phyloP scores from a whole-genome alignment of 2,329 filamentous ascomycete genomes.

The Exophiala sp. region DNA sequence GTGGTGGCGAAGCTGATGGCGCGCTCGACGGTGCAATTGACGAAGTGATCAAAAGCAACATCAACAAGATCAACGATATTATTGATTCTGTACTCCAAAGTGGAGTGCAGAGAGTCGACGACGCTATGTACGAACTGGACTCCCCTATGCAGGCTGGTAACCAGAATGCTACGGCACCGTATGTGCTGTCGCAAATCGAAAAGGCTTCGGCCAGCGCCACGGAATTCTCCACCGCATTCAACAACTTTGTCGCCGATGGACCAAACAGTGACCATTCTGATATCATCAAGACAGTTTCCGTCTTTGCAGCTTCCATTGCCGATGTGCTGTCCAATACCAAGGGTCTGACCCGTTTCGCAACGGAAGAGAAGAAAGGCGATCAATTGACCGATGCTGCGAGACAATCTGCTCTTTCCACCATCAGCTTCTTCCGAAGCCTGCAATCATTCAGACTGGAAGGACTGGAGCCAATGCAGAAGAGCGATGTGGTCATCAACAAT shows the following conservation, averaged over 20 bases:
- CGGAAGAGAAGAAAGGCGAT: constrained; percentile 92
- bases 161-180: constrained; percentile 92
- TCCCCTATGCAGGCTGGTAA: constrained; percentile 98
- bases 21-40: constrained; percentile 89
- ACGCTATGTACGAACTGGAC: constrained; percentile 94
- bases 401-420: constrained; percentile 78
- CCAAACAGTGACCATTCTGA: constrained; percentile 85
- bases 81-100: constrained; percentile 95
- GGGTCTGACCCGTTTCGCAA: constrained; percentile 85
- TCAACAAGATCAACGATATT: constrained; percentile 93
- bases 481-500: constrained; percentile 94
- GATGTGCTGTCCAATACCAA: constrained; percentile 97
- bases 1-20: constrained; percentile 69
- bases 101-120: constrained; percentile 89
- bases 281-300: constrained; percentile 87
- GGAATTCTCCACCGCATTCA: constrained; percentile 97
- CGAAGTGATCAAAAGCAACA: constrained; percentile 76
- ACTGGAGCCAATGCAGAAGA: constrained; percentile 86
- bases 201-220: constrained; percentile 92
- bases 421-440: constrained; percentile 91
- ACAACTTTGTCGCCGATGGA: constrained; percentile 96
- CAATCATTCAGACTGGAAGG: constrained; percentile 92
- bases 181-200: constrained; percentile 93
- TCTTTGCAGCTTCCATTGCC: constrained; percentile 81
- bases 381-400: constrained; percentile 77